Conservation (phyloP, 768 basidiomycete species). For the Russula foetens region DNA sequence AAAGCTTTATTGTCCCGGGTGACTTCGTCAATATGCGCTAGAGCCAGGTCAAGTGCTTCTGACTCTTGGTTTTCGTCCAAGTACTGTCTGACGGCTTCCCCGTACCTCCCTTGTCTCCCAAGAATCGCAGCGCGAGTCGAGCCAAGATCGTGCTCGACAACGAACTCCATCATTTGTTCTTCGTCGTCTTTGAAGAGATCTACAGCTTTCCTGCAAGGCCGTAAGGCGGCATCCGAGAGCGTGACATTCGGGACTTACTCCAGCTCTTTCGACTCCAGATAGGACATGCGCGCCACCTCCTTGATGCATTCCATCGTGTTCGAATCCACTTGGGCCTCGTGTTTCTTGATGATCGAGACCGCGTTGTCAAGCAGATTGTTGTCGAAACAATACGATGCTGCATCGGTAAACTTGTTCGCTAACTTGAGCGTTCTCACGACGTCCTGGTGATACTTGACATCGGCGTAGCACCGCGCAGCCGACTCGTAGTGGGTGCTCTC, state of each 20-base stretch:
- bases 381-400: conserved; percentile 13
- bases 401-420: conserved; percentile 6
- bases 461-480: conserved; percentile 9
- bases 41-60: conserved; percentile 40
- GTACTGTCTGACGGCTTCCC: conserved; percentile 47
- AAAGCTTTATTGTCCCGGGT: conserved; percentile 23
- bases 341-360: conserved; percentile 2
- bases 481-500: not conserved
- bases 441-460: not conserved
- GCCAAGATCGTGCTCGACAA: conserved; percentile 47
- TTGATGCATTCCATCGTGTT: conserved; percentile 12
- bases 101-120: conserved; percentile 32
- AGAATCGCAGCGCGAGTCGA: conserved; percentile 39
- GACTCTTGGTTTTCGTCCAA: conserved; percentile 37
- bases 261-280: conserved; percentile 1
- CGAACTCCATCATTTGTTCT: conserved; percentile 46
- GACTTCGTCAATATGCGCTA: conserved; percentile 26
- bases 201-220: conserved; percentile 35
- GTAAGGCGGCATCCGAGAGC: not conserved
- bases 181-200: conserved; percentile 43
- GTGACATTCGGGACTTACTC: conserved; percentile 1
- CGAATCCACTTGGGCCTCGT: not conserved
- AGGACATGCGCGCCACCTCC: conserved; percentile 1
- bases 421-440: conserved; percentile 1
- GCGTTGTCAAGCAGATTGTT: conserved; percentile 5